Conservation (phyloP, 345 rosid genomes). For the Tarenaya hassleriana region DNA sequence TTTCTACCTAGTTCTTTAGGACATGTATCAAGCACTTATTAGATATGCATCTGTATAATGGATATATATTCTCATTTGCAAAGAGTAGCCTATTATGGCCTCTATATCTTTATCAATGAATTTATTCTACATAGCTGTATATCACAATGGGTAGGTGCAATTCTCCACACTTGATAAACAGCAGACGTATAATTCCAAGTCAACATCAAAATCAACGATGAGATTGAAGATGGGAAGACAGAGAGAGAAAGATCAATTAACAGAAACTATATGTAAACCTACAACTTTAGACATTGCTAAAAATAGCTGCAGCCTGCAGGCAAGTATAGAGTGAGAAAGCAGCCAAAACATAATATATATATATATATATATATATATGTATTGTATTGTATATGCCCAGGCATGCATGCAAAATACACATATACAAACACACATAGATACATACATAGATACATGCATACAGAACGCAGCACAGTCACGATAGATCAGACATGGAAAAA, state of each 20-base stretch:
- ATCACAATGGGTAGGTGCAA: constrained; percentile 20
- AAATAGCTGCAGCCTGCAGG: constrained; percentile 16
- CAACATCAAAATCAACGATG: too few species aligned
- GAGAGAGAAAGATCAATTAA: background rate
- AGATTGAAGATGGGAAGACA: too few species aligned
- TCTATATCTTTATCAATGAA: constrained; percentile 33
- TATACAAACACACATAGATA: constrained; percentile 30
- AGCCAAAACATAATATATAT: constrained; percentile 17
- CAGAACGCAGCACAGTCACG: background rate
- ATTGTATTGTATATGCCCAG: too few species aligned
- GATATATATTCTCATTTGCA: constrained; percentile 37
- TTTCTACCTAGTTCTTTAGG: constrained; percentile 14
- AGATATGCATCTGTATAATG: constrained; percentile 31
- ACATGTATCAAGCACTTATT: constrained; percentile 27
- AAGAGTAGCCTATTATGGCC: constrained; percentile 27
- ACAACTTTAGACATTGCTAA: constrained; percentile 6
- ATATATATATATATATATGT: constrained; percentile 10
- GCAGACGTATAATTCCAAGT: too few species aligned
- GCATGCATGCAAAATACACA: background rate
- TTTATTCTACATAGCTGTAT: constrained; percentile 55
- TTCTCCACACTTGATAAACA: too few species aligned
- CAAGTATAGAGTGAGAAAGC: constrained; percentile 17
- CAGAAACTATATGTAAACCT: constrained; percentile 7
- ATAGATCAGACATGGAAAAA: constrained; percentile 30
- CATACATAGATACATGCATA: too few species aligned